Base-by-base conservation (phyloP, 768 basidiomycete genomes). In the Myochromella boudieri region DNA sequence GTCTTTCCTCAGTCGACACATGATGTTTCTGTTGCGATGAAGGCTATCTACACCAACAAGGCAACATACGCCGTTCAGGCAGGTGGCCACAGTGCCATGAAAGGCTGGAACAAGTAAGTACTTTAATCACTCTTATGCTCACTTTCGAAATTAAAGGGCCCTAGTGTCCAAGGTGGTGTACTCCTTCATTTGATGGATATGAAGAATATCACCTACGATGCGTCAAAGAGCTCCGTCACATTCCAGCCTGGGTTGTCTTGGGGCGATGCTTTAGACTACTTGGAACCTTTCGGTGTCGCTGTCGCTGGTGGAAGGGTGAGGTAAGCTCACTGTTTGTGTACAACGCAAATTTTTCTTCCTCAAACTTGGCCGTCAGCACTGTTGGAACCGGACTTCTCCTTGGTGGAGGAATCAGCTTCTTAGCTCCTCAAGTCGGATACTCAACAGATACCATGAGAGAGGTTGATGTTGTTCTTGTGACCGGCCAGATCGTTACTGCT, bases 381-480 rank as follows among this genome's bases (percentile, higher is more conserved):
- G 68, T 74, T 12, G 72, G 72, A 15, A 70, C 71, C 2, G 74
- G 73, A 6, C 57, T 74, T 18, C 67, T 76, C 15, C 63, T 74
- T 10, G 74, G 74, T 12, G 72, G 74, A 7, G 74, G 74, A 10
- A 48, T 72, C 3, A 72, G 66, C 41, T 73, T 64, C 51, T 58
- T 76, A 2, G 63, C 68, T 22, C 62, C 68, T 3, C 63, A 68
- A 40, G 53, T 68, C 44, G 74, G 74, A n/a, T 74, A 66, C 55
- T 69, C 68, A 9, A 60, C 69, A 0, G 72, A 74, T 49, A 54
- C 54, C 9, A 63, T 64, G 45, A 64, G 63, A 27, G 68, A 68
- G 37, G 53, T 69, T 11, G 74, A 76, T 43, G 69, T 76, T 8
- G 73, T 76, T 10, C 60, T 74, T 8, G 70, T 69, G 3, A 65